A percentile compares a stretch with the other conserved stretches of the same genome.
Conservation (phyloP, 2,329 filamentous ascomycete species). For the Stenocarpella maydis region DNA sequence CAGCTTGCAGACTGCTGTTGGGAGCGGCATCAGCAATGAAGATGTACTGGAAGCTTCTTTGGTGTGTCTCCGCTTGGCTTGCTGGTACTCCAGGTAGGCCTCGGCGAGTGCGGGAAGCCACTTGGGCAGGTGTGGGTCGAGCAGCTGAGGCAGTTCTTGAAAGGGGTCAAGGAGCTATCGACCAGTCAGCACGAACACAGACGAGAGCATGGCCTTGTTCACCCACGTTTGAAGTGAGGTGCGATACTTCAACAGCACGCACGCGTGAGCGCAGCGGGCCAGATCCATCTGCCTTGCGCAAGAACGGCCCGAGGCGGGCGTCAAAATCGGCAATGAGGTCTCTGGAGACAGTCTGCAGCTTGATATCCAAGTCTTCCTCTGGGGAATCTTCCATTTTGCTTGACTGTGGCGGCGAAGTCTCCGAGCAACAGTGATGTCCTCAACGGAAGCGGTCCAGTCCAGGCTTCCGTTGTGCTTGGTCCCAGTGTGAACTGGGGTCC, state of each 20-base stretch:
- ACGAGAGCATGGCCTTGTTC: neutral
- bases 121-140: conserved; percentile 82
- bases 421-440: neutral
- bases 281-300: conserved; percentile 59
- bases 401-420: neutral
- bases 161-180: conserved; percentile 77
- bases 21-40: conserved; percentile 62
- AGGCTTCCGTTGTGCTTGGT: neutral
- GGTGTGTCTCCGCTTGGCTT: conserved; percentile 50
- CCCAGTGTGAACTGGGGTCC: neutral
- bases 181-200: conserved; percentile 35
- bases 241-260: conserved; percentile 56
- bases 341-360: conserved; percentile 67
- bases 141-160: conserved; percentile 92
- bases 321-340: conserved; percentile 68
- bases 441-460: neutral
- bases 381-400: conserved; percentile 63
- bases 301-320: conserved; percentile 58
- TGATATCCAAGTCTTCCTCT: conserved; percentile 68
- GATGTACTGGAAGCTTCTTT: conserved; percentile 43
- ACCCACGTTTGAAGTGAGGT: conserved; percentile 56
- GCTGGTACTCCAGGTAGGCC: conserved; percentile 76
- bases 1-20: conserved; percentile 77
- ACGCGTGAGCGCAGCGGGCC: conserved; percentile 59
- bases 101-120: conserved; percentile 79